Base-by-base conservation (phyloP, 192 early-diverging fungal species). In the Globomyces pollinis-pini region DNA sequence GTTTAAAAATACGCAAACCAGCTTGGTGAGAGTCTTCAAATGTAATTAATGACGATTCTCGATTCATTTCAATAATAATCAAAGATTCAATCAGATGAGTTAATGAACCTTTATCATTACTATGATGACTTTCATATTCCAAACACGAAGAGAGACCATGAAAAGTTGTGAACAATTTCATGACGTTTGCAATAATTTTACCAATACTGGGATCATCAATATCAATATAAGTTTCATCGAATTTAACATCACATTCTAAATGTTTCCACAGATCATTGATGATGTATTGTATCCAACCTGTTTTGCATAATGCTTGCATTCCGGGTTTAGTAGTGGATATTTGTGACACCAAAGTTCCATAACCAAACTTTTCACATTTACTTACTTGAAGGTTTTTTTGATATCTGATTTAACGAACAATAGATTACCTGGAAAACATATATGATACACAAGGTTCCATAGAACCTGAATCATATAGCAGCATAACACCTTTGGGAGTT, bases 281-380 rank as follows among this genome's bases (percentile, higher is more conserved):
- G 42, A 66, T 64, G 1, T 54, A 53, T 24, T 60, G 28, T 13
- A 73, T 59, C 29, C 74, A 50, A 6, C 69, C 66, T 5, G 70
- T 61, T 34, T 63, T 50, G 39, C 50, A 65, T 18, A 79, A 57
- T 2, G 77, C 73, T 21, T 65, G 53, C 68, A 76, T 73, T 1
- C 77, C 77, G 21, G 66, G 36, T 29, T 49, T 33, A 5, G 77
- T 75, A 2, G 70, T 66, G 3, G 66, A 65, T 26, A 79, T 61
- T 61, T 79, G 77, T 4, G 73, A 75, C 3, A 75, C 71, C 5
- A 79, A 64, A 0, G 70, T 66, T 7, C 77, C 77, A 57, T 79
- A 79, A 15, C 77, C 77, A 69, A 79, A 79, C 54, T 75, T 75
- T 54, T 79, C 77, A 52, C 77, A 70, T 29, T 70, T 49, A 52